Evolutionary conservation across 768 basidiomycete species (phyloP), one percentile per base, ranked within the genome.

Genomic region (Daedalea quercina): DNA sequence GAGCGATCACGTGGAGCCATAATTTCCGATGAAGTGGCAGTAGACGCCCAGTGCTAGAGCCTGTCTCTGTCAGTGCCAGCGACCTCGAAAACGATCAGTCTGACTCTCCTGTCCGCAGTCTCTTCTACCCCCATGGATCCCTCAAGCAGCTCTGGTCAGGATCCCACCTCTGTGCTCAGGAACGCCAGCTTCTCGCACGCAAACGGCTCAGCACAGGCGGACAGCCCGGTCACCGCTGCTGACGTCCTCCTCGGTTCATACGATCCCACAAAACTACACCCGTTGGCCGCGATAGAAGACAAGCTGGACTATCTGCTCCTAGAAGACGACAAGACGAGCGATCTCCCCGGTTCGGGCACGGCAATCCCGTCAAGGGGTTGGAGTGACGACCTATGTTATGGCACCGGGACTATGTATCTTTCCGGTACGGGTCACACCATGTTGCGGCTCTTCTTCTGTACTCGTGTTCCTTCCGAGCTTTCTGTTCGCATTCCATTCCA

Each of bases 321-420:
- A 54, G 95, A 98, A 58, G 96, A 99, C 70, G 95, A 95, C 74
- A 95, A 98, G 76, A 85, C 86, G 62, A 92, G 72, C 69, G 84
- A 91, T 51, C 75, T 96, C 56, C 92, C 92, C 66, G 96, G 96
- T 47, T 83, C 90, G 62, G 80, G 78, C 62, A 93, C 90, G 55
- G 94, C 94, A 54, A 81, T 99, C 59, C 94, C 94, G 61, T 90
- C 87, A 67, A 78, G 96, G 75, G 94, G 96, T 57, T 98, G 93
- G 94, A 90, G 92, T 73, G 96, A 99, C 76, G 96, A 99, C 75
- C 74, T 99, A 55, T 97, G 94, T 81, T 97, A 98, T 73, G 96
- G 96, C 65, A 97, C 94, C 63, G 96, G 96, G 58, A 94, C 94
- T 60, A 96, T 94, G 76, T 99, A 99, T 83, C 84, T 99, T 53